Evolutionary conservation across 2,329 filamentous ascomycete species (phyloP).

Genomic region (Elsinoe batatas): DNA sequence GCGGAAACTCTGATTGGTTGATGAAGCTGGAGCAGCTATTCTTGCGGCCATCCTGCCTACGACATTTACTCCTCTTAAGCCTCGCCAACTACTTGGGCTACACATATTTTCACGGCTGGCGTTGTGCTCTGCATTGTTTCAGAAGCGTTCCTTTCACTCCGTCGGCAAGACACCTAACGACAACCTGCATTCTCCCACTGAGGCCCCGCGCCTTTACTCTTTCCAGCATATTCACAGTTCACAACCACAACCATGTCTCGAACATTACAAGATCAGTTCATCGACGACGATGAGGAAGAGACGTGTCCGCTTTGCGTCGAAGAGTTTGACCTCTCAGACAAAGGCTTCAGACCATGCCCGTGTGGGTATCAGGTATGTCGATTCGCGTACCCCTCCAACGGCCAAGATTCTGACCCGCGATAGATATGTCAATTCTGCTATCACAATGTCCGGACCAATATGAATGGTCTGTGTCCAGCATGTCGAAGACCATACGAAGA

Average conservation of each 20-base stretch:
- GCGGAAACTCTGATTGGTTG: constrained; percentile 3
- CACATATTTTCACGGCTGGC: constrained; percentile 8
- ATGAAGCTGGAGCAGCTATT: constrained; percentile 1
- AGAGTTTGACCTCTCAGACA: constrained; percentile 95
- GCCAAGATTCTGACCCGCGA: neutral
- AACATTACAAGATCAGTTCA: constrained; percentile 42
- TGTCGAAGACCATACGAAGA: constrained; percentile 94
- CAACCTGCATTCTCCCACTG: neutral
- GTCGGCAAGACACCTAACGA: neutral
- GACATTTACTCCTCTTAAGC: constrained; percentile 11
- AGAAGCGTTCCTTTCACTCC: constrained; percentile 12
- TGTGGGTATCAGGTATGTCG: constrained; percentile 86
- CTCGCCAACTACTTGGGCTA: neutral
- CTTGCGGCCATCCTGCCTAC: constrained; percentile 9
- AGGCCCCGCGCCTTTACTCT: constrained; percentile 1
- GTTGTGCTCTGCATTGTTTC: constrained; percentile 5
- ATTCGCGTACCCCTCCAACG: constrained; percentile 1
- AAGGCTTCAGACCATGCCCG: constrained; percentile 92
- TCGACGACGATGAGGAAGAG: constrained; percentile 45
- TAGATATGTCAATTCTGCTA: constrained; percentile 99
- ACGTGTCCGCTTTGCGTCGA: constrained; percentile 92
- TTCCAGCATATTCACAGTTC: constrained; percentile 18
- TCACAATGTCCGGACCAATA: constrained; percentile 97
- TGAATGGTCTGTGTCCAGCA: constrained; percentile 95
- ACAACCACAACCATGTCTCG: constrained; percentile 38